Evolutionary conservation across 257 asterid genomes (phyloP), one percentile per base, ranked within the genome.

Genomic region (Fraxinus quadrangulata): DNA sequence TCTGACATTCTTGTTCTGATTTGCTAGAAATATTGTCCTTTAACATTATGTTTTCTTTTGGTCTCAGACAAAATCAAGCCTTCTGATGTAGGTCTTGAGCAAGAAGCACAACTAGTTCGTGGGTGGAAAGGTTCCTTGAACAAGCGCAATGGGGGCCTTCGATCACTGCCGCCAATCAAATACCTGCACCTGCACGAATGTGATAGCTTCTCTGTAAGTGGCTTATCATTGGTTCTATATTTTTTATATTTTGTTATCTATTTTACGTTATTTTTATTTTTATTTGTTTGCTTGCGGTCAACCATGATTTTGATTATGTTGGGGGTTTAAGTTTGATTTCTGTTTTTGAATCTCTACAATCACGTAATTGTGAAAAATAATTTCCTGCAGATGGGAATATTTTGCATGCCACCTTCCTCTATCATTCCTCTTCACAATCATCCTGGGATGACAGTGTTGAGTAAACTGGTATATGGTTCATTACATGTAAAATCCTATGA

Each of bases 381-480:
- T 26, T 81, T 76, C 78, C 77, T 79, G 81, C 94, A 96, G 99
- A 92, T 96, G 89, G 99, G 99, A 73, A 96, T 96, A 85, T 96
- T 96, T 85, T 85, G 90, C 84, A 93, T 96, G 99, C 99, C 99
- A 54, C 89, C 98, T 80, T 85, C 97, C 75, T 93, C 99, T 6
- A 72, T 96, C 82, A 96, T 96, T 83, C 99, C 99, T 23, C 93
- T 96, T 81, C 99, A 96, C 83, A 96, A 96, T 79, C 99, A 96
- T 86, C 99, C 99, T 79, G 99, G 98, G 79, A 96, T 96, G 99
- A 96, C 99, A 65, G 99, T 96, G 80, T 88, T 96, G 84, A 96
- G 99, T 89, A 96, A 96, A 92, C 98, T 96, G 79, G 81, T 96
- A 76, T 96, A 92, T 79, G 99, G 99, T 84, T 82, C 98, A 67